Base-by-base conservation (phyloP, 192 early-diverging fungal genomes). In the Coemansia reversa region DNA sequence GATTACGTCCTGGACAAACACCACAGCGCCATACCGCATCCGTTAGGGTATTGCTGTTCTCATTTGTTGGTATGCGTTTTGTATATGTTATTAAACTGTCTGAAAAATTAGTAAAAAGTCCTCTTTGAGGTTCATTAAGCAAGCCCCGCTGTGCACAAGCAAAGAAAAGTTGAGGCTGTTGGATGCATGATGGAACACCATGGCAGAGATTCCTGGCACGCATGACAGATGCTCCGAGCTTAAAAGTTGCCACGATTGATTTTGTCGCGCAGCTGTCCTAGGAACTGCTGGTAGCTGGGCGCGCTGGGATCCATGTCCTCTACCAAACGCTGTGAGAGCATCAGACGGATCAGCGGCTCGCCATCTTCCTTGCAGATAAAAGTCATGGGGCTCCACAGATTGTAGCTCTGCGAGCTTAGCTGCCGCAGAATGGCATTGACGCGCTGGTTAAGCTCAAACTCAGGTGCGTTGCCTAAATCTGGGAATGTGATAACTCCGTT, bases 331-430 rank as follows among this genome's bases (percentile, higher is more conserved):
- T 89, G 87, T 65, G 92, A 63, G 82, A 97, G 93, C 91, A 86
- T 85, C 80, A 91, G 82, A 6, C 96, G 86, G 62, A 95, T 58
- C 5, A 78, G 82, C 22, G 89, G 86, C 62, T 96, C 94, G 16
- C 91, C 92, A 66, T 98, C 95, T 70, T 98, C 95, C 80, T 94
- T 93, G 54, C 94, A 87, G 45, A 98, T 74, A 70, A 91, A 92
- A 20, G 93, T 65, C 20, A 87, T 83, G 3, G 95, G 93, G 56
- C 83, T 87, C 63, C 86, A 83, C 74, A 91, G 65, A 28, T 86
- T 78, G 60, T 90, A 76, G 42, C 93, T 86, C 65, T 84, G 75
- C 51, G 88, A 82, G 16, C 88, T 86, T 27, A 93, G 74, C 51
- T 87, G 89, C 27, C 84, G 84, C 67, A 98, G 79, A 45, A 98